A percentile compares a stretch with the other conserved stretches of the same genome.
Evolutionary conservation across 2,329 filamentous ascomycete species (phyloP).

Genomic region (Ophiostoma sp.): DNA sequence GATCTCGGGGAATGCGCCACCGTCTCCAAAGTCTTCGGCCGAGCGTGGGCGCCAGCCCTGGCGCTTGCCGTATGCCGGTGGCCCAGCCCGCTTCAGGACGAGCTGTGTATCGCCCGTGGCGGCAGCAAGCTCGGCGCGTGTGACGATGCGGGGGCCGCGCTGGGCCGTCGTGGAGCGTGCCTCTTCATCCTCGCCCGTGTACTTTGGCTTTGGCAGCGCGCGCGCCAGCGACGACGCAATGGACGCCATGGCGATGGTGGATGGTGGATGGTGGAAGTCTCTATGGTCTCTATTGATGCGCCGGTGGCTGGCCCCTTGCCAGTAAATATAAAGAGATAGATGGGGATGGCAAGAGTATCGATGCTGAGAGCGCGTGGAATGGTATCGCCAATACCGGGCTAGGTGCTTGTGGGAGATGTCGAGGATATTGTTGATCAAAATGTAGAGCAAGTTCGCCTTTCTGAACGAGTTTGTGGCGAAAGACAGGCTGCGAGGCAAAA

Average conservation of each 20-base stretch:
- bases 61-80: conserved; percentile 82
- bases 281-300: background rate
- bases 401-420: background rate
- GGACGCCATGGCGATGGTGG: conserved; percentile 52
- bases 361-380: background rate
- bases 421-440: background rate
- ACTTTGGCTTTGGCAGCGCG: conserved; percentile 82
- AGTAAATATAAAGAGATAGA: background rate
- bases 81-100: conserved; percentile 59
- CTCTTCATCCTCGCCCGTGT: conserved; percentile 85
- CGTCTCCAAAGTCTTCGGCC: conserved; percentile 90
- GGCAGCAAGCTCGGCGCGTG: conserved; percentile 31
- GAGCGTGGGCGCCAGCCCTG: conserved; percentile 83
- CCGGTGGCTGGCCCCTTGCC: background rate
- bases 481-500: conserved; percentile 16
- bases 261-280: background rate
- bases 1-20: conserved; percentile 52
- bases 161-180: conserved; percentile 64
- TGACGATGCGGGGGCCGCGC: conserved; percentile 76
- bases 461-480: background rate
- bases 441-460: background rate
- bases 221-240: conserved; percentile 68
- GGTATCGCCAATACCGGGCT: background rate
- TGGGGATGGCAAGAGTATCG: background rate
- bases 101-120: conserved; percentile 75